Conservation (phyloP, 2,329 filamentous ascomycete genomes). For the Calonectria honghensis region DNA sequence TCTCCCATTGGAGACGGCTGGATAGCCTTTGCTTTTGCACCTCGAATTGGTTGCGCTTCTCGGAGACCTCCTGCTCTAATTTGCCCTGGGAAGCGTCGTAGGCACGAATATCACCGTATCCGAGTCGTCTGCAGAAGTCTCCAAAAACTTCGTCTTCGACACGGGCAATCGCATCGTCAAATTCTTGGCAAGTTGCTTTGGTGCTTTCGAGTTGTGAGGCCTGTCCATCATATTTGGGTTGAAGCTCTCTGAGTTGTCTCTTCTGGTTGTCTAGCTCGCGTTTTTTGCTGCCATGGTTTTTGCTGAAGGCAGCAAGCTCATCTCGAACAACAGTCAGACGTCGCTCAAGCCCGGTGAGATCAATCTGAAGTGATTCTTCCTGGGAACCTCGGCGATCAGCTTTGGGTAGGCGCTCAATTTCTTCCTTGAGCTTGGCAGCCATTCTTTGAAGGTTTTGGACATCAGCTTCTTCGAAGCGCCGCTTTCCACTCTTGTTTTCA, state of each 20-base stretch:
- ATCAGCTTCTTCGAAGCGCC: constrained; percentile 92
- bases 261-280: constrained; percentile 86
- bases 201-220: constrained; percentile 79
- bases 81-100: constrained; percentile 96
- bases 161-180: constrained; percentile 79
- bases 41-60: constrained; percentile 91
- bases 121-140: constrained; percentile 89
- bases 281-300: constrained; percentile 89
- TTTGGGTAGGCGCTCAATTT: constrained; percentile 87
- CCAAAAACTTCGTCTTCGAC: constrained; percentile 93
- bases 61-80: constrained; percentile 90
- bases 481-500: constrained; percentile 82
- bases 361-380: constrained; percentile 87
- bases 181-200: constrained; percentile 69
- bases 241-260: constrained; percentile 83
- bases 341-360: constrained; percentile 87
- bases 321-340: constrained; percentile 82
- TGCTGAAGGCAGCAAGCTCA: constrained; percentile 85
- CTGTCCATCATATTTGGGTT: constrained; percentile 86
- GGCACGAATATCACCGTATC: constrained; percentile 91
- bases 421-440: constrained; percentile 83
- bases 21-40: constrained; percentile 87
- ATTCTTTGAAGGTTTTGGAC: constrained; percentile 88
- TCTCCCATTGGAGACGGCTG: constrained; percentile 75
- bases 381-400: constrained; percentile 83